phyloP scores from a whole-genome alignment of 2,329 filamentous ascomycete genomes.

The Ophiosphaerella korrae region DNA sequence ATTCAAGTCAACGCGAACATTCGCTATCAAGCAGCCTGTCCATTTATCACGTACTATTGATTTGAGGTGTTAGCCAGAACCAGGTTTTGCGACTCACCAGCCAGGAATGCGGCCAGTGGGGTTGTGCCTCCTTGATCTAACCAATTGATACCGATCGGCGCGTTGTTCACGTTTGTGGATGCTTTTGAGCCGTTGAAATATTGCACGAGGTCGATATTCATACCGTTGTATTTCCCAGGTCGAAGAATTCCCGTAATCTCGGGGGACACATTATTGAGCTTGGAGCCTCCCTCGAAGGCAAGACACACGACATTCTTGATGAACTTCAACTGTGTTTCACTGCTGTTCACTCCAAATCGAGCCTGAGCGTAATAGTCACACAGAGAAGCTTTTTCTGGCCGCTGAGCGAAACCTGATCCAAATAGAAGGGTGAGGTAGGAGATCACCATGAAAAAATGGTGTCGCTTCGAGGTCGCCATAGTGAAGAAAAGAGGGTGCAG shows the following conservation, averaged over 20 bases:
- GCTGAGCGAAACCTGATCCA: neutral
- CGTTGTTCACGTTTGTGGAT: conserved; percentile 5
- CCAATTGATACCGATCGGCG: conserved; percentile 5
- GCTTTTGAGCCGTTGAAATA: conserved; percentile 4
- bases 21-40: neutral
- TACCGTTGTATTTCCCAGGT: conserved; percentile 1
- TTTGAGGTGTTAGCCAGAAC: conserved; percentile 1
- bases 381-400: neutral
- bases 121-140: conserved; percentile 3
- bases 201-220: neutral
- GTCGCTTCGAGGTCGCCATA: neutral
- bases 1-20: neutral
- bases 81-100: neutral
- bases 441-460: neutral
- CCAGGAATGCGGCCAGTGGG: conserved; percentile 3
- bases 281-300: conserved; percentile 2
- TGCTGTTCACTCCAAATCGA: conserved; percentile 1
- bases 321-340: conserved; percentile 3
- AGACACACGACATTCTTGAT: conserved; percentile 4
- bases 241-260: conserved; percentile 2
- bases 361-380: conserved; percentile 2
- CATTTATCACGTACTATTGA: conserved; percentile 1
- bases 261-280: neutral
- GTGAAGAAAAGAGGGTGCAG: neutral
- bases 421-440: neutral